These are phyloP conservation scores for Ulota crispa DNA, from an alignment of 225 moss, liverwort and hornwort species.

Conservation along the genomic window DNA sequence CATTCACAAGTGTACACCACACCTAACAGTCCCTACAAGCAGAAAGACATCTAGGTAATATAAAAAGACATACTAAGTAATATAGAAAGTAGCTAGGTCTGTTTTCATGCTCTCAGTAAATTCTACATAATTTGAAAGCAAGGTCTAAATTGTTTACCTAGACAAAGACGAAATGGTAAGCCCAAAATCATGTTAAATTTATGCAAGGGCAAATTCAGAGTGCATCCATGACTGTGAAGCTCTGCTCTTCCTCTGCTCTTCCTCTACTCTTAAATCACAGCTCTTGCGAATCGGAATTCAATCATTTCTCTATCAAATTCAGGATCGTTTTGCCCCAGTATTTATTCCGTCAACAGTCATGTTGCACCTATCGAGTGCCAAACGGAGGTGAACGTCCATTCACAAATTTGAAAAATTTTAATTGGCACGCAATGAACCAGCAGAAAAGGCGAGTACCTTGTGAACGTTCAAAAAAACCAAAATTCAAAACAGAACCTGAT, in stretches of 20 bases:
- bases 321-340: neutral
- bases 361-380: neutral
- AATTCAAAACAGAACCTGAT: neutral
- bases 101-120: too few species aligned
- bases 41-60: too few species aligned
- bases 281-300: neutral
- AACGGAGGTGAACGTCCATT: neutral
- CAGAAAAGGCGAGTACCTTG: neutral
- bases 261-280: neutral
- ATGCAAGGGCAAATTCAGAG: too few species aligned
- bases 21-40: too few species aligned
- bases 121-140: too few species aligned
- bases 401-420: neutral
- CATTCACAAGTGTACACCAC: too few species aligned
- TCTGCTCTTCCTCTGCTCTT: neutral
- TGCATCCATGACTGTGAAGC: too few species aligned
- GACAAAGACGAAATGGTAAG: too few species aligned
- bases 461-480: neutral
- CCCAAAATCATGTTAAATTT: too few species aligned
- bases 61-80: too few species aligned
- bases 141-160: too few species aligned
- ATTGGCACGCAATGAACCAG: neutral
- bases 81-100: too few species aligned
- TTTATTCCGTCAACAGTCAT: neutral
- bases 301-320: neutral